Percentiles rank a stretch among this genome's conserved stretches.
Evolutionary conservation across 768 basidiomycete genomes (phyloP).

Genomic region (Lentinula sp.): DNA sequence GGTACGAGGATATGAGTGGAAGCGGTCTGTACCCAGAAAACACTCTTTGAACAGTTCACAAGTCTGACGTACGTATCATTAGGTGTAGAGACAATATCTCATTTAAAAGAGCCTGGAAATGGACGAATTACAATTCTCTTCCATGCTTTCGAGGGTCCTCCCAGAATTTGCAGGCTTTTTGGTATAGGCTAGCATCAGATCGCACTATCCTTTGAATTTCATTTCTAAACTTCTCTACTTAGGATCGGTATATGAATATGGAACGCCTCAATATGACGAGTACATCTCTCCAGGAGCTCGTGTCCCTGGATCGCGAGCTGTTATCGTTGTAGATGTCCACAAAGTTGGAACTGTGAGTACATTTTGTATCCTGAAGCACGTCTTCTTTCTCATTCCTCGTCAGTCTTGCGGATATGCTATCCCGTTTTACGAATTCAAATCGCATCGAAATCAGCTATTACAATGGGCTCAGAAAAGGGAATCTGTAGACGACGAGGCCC

Average conservation of each 20-base stretch:
- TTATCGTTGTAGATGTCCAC: slow-evolving; percentile 39
- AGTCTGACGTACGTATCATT: neutral
- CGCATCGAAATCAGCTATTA: slow-evolving; percentile 32
- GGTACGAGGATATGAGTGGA: slow-evolving; percentile 74
- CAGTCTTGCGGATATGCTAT: slow-evolving; percentile 43
- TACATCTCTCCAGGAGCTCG: slow-evolving; percentile 27
- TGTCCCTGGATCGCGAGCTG: slow-evolving; percentile 35
- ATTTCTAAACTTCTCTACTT: no score
- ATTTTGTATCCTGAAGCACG: neutral
- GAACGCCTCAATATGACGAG: slow-evolving; percentile 33
- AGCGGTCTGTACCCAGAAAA: slow-evolving; percentile 39
- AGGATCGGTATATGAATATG: slow-evolving; percentile 41
- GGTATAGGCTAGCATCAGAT: slow-evolving; percentile 34
- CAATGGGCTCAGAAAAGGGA: slow-evolving; percentile 19
- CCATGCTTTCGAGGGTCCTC: slow-evolving; percentile 53
- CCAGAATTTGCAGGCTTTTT: slow-evolving; percentile 53
- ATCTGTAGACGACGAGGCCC: slow-evolving; percentile 13
- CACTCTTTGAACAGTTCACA: neutral
- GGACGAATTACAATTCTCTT: slow-evolving; percentile 58
- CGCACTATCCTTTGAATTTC: neutral
- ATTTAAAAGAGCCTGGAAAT: slow-evolving; percentile 49
- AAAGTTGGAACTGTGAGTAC: slow-evolving; percentile 36
- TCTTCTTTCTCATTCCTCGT: neutral
- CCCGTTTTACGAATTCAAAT: slow-evolving; percentile 30
- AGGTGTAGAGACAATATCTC: slow-evolving; percentile 57